A percentile compares a stretch with the other conserved stretches of the same genome.
Conservation (phyloP, 2,329 filamentous ascomycete species). For the Colletotrichum tabaci region DNA sequence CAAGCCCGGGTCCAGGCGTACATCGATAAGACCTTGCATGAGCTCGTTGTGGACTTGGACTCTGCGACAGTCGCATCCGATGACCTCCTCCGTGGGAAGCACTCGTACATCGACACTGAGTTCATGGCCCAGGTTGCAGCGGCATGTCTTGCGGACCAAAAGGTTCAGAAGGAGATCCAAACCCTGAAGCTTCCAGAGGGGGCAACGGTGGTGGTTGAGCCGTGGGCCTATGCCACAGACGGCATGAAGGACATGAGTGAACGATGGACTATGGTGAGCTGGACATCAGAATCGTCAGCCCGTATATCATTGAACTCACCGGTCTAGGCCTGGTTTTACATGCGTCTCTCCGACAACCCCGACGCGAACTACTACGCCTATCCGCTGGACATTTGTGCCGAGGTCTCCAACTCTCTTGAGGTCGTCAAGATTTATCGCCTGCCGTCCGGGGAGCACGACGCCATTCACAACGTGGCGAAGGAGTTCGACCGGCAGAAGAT, state of each 20-base stretch:
- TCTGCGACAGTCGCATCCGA: conserved; percentile 39
- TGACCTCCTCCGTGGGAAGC: conserved; percentile 55
- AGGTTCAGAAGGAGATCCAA: conserved; percentile 60
- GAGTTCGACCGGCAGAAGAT: conserved; percentile 60
- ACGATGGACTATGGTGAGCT: conserved; percentile 63
- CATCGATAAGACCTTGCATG: conserved; percentile 42
- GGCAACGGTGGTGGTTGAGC: conserved; percentile 63
- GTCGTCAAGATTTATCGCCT: conserved; percentile 66
- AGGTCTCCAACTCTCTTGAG: conserved; percentile 64
- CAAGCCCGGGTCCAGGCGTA: conserved; percentile 54
- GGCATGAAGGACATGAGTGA: conserved; percentile 65
- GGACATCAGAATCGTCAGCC: background rate
- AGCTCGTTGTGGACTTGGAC: conserved; percentile 44
- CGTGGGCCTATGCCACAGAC: conserved; percentile 70
- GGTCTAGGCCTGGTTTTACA: conserved; percentile 40
- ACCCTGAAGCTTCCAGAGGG: conserved; percentile 60
- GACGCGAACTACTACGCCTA: conserved; percentile 73
- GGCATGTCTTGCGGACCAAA: conserved; percentile 59
- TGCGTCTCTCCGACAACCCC: conserved; percentile 53
- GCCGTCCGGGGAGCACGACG: conserved; percentile 56
- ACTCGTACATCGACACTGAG: conserved; percentile 62
- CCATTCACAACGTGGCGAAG: conserved; percentile 51
- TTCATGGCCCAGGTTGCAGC: conserved; percentile 65
- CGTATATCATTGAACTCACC: background rate
- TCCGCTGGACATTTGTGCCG: conserved; percentile 67